phyloP scores from a whole-genome alignment of 192 early-diverging fungal species.

The Coemansia sp. region DNA sequence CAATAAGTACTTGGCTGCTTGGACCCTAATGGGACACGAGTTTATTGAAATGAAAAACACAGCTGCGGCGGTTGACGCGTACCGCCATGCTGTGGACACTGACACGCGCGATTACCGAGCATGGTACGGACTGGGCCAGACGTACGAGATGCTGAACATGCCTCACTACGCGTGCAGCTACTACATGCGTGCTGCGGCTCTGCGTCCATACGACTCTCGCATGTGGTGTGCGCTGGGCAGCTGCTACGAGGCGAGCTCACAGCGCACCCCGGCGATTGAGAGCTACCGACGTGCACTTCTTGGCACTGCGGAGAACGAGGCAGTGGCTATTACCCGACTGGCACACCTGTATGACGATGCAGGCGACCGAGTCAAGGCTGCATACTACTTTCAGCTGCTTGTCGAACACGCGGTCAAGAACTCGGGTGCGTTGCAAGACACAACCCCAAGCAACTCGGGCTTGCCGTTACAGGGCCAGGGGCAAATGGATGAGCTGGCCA shows the following conservation, averaged over 20 bases:
- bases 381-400: slow-evolving; percentile 60
- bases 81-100: slow-evolving; percentile 80
- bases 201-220: slow-evolving; percentile 79
- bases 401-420: slow-evolving; percentile 39
- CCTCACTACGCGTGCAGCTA: slow-evolving; percentile 80
- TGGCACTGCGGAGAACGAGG: slow-evolving; percentile 62
- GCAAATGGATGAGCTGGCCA: slow-evolving; percentile 44
- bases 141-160: slow-evolving; percentile 84
- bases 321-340: slow-evolving; percentile 57
- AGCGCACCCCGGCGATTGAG: slow-evolving; percentile 63
- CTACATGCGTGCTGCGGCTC: slow-evolving; percentile 70
- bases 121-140: slow-evolving; percentile 91
- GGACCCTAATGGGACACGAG: slow-evolving; percentile 95
- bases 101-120: slow-evolving; percentile 81
- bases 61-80: slow-evolving; percentile 85
- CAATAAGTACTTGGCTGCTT: slow-evolving; percentile 70
- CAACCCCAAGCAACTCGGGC: not conserved
- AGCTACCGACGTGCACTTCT: slow-evolving; percentile 74
- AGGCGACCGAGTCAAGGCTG: slow-evolving; percentile 56
- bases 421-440: slow-evolving; percentile 9
- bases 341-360: slow-evolving; percentile 62
- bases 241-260: slow-evolving; percentile 64
- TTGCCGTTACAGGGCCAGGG: not conserved
- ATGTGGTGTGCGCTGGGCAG: slow-evolving; percentile 80
- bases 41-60: slow-evolving; percentile 91